These are phyloP conservation scores for Ophiocordyceps robertsii DNA, from an alignment of 2,329 filamentous ascomycete species.

Conservation along the genomic window DNA sequence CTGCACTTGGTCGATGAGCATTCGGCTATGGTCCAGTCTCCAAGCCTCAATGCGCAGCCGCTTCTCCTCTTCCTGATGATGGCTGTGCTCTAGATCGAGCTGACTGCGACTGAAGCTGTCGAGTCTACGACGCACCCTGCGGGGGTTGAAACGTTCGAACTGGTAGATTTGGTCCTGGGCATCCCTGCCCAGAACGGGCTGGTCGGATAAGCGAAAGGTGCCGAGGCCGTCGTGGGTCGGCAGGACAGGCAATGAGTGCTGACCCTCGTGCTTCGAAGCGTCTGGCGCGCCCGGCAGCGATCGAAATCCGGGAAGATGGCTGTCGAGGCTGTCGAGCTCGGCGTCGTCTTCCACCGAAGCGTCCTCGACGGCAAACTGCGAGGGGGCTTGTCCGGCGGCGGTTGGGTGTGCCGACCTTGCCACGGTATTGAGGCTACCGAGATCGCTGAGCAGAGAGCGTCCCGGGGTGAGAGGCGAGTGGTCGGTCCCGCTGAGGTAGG, in stretches of 20 bases:
- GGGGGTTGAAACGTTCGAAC: conserved; percentile 75
- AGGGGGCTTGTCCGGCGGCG: conserved; percentile 25
- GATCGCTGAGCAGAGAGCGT: conserved; percentile 63
- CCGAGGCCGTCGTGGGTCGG: conserved; percentile 87
- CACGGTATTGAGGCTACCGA: conserved; percentile 63
- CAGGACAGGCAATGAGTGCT: conserved; percentile 55
- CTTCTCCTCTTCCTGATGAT: conserved; percentile 55
- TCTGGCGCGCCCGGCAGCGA: conserved; percentile 31
- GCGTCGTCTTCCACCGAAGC: conserved; percentile 47
- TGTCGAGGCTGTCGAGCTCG: conserved; percentile 87
- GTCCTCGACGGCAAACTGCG: conserved; percentile 23
- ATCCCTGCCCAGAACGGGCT: conserved; percentile 35
- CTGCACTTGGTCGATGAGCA: conserved; percentile 79
- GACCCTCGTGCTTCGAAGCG: conserved; percentile 10
- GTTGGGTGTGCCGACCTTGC: conserved; percentile 44
- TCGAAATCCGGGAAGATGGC: conserved; percentile 79
- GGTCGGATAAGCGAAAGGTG: conserved; percentile 54
- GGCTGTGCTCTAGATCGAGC: conserved; percentile 37
- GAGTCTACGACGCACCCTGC: conserved; percentile 40
- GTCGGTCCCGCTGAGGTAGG: conserved; percentile 56
- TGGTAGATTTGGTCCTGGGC: conserved; percentile 80
- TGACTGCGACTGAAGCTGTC: conserved; percentile 40
- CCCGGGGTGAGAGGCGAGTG: conserved; percentile 51
- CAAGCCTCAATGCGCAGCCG: conserved; percentile 80
- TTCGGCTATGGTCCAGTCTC: conserved; percentile 79